A percentile compares a stretch with the other conserved stretches of the same genome.
Evolutionary conservation across 805 yeast species (phyloP).

Genomic region (Yamadazyma sp.): DNA sequence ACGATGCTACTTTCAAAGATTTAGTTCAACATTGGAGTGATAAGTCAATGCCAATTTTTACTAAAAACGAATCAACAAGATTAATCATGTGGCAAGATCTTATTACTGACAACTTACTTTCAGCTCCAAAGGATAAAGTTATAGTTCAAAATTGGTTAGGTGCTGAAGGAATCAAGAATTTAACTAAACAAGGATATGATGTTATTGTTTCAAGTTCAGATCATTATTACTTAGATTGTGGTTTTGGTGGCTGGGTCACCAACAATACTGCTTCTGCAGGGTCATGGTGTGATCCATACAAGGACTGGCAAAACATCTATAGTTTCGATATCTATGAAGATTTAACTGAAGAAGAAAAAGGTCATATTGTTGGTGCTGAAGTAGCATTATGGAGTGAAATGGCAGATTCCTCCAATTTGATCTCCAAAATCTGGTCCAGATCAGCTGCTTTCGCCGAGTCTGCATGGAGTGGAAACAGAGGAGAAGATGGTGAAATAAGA

Average conservation of each 20-base stretch:
- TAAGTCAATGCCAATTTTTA: conserved; percentile 30
- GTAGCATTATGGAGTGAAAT: conserved; percentile 41
- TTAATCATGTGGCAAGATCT: conserved; percentile 43
- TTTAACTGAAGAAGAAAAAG: conserved; percentile 25
- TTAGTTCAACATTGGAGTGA: conserved; percentile 35
- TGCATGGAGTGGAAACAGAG: conserved; percentile 40
- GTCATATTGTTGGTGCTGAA: conserved; percentile 37
- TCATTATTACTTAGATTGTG: conserved; percentile 40
- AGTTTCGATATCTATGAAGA: conserved; percentile 29
- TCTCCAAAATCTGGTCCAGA: conserved; percentile 37
- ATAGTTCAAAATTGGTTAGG: conserved; percentile 36
- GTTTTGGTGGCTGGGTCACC: conserved; percentile 34
- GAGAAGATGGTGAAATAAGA: conserved; percentile 27
- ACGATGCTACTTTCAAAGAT: conserved; percentile 20
- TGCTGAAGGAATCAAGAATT: conserved; percentile 19
- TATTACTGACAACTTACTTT: conserved; percentile 17
- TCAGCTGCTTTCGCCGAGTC: conserved; percentile 40
- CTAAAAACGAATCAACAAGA: conserved; percentile 14
- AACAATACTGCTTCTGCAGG: conserved; percentile 34
- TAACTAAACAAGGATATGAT: conserved; percentile 34
- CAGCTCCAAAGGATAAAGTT: conserved; percentile 25
- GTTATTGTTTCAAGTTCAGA: conserved; percentile 33
- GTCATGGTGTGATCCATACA: conserved; percentile 43
- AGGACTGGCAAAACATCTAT: conserved; percentile 42
- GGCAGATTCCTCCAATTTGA: conserved; percentile 28